Percentiles rank a stretch among this genome's conserved stretches.
phyloP scores from a whole-genome alignment of 805 yeast genomes.

The Candida succiphila region DNA sequence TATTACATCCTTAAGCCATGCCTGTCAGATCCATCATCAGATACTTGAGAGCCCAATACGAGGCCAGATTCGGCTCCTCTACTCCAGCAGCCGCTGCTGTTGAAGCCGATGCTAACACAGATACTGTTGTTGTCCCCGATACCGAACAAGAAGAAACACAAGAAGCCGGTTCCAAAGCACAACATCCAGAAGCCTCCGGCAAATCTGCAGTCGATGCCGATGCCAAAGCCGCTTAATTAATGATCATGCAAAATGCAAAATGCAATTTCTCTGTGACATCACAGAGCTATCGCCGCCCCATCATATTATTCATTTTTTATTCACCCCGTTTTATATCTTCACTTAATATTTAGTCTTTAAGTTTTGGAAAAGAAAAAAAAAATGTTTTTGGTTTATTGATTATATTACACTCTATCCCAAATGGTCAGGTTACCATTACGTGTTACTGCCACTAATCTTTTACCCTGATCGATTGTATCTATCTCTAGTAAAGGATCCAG shows the following conservation, averaged over 20 bases:
- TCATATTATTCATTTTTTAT: too few relatives aligned
- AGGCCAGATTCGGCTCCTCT: constrained; percentile 16
- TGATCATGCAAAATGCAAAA: too few relatives aligned
- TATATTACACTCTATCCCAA: constrained; percentile 10
- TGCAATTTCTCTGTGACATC: too few relatives aligned
- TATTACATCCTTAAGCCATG: too few relatives aligned
- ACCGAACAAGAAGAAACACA: constrained; percentile 10
- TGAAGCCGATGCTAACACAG: constrained; percentile 6
- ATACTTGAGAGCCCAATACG: constrained; percentile 21
- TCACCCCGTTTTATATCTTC: too few relatives aligned
- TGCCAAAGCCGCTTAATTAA: constrained; percentile 1
- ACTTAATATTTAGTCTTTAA: too few relatives aligned
- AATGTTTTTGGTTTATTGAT: too few relatives aligned
- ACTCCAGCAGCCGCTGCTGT: constrained; percentile 5
- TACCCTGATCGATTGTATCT: constrained; percentile 27
- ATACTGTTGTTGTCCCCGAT: constrained; percentile 6
- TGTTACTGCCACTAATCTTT: constrained; percentile 21
- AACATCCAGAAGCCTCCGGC: too few relatives aligned
- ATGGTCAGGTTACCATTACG: constrained; percentile 19
- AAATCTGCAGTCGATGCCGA: constrained; percentile 4
- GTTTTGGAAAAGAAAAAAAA: too few relatives aligned
- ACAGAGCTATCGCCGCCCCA: too few relatives aligned
- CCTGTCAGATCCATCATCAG: constrained; percentile 24
- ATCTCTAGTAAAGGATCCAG: constrained; percentile 31
- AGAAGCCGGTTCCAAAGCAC: too few relatives aligned